phyloP scores from a whole-genome alignment of 148 eudicot genomes.

The Rhododendron kiyosumense region DNA sequence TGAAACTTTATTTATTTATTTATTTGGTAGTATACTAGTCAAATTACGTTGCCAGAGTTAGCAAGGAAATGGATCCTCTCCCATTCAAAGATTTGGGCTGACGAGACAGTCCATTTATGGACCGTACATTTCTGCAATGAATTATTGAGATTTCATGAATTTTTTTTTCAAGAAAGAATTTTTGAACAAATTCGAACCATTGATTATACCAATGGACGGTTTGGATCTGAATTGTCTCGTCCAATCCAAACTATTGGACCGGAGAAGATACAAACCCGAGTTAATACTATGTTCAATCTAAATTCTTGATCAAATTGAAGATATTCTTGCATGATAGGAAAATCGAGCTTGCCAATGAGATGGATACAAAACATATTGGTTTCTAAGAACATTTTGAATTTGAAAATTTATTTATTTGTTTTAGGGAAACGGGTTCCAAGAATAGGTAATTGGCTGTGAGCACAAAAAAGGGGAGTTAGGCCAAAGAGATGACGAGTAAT shows the following conservation, averaged over 20 bases:
- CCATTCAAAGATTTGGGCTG: too few species aligned
- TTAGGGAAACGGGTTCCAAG: background rate
- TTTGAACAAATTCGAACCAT: too few species aligned
- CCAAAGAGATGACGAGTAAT: background rate
- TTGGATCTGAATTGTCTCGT: too few species aligned
- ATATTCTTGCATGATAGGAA: background rate
- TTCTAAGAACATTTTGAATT: background rate
- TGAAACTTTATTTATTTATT: background rate
- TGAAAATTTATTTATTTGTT: background rate
- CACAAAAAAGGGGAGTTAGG: conserved; percentile 8
- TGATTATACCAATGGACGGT: too few species aligned
- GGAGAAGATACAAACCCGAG: background rate
- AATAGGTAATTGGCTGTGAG: background rate
- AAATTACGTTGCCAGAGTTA: background rate
- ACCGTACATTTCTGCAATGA: too few species aligned
- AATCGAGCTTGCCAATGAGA: background rate
- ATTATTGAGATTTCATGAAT: too few species aligned
- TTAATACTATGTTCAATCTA: background rate
- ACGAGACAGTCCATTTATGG: too few species aligned
- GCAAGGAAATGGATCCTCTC: too few species aligned
- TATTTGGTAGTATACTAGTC: background rate
- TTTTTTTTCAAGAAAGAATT: too few species aligned
- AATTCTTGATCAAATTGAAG: background rate
- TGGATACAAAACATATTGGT: background rate
- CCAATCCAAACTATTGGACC: too few species aligned